Conservation (phyloP, 75 land plant genomes). For the Pinus albicaulis region DNA sequence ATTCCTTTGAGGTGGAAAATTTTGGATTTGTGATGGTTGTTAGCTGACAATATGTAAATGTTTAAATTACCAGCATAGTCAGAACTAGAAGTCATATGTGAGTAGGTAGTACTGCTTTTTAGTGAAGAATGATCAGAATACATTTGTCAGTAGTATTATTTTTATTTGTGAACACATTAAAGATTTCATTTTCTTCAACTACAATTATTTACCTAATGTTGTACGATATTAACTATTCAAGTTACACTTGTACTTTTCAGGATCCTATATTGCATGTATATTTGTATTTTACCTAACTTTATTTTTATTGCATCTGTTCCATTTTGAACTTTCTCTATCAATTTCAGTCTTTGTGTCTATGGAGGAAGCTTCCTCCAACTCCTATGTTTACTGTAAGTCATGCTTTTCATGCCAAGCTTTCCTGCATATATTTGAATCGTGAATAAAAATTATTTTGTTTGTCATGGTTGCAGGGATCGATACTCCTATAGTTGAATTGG, state of each 20-base stretch:
- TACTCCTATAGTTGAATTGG: conserved; percentile 10
- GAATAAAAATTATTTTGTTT: background rate
- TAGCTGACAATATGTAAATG: too few relatives aligned
- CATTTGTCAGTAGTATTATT: background rate
- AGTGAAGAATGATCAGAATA: background rate
- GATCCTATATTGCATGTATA: background rate
- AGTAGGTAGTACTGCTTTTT: background rate
- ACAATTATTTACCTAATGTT: background rate
- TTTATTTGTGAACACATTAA: background rate
- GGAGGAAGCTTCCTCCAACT: background rate
- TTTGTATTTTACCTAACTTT: background rate
- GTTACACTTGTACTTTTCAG: background rate
- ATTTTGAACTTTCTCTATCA: background rate
- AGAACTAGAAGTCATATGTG: too few relatives aligned
- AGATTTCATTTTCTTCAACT: background rate
- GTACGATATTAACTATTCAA: background rate
- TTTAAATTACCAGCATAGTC: too few relatives aligned
- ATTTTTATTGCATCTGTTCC: background rate
- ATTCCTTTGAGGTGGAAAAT: too few relatives aligned
- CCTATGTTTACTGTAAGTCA: background rate
- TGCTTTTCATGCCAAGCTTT: background rate
- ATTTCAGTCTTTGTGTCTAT: background rate
- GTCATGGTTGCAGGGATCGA: background rate
- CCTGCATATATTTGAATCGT: background rate
- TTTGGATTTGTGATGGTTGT: too few relatives aligned